Conservation (phyloP, 1,284 basidiomycete genomes). For the Boletellus deceptivus region DNA sequence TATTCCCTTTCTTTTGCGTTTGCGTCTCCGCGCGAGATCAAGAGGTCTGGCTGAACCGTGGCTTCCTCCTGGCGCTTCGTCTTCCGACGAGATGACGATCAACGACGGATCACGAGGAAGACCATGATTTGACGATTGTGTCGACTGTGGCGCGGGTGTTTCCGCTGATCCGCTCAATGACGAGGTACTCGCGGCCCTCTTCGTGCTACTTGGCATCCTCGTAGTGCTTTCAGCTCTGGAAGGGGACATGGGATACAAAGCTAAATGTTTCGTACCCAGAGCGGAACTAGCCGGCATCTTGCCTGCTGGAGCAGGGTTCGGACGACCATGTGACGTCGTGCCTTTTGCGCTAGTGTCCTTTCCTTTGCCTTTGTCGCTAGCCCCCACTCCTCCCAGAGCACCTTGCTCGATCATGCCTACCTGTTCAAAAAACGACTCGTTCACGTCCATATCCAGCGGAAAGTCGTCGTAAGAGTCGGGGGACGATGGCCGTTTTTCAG, state of each 20-base stretch:
- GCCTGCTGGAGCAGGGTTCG: not conserved
- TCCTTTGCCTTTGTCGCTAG: constrained; percentile 13
- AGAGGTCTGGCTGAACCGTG: not conserved
- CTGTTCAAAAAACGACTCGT: constrained; percentile 28
- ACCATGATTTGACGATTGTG: constrained; percentile 16
- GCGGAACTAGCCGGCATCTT: constrained; percentile 4
- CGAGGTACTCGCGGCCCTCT: constrained; percentile 12
- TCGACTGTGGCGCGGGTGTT: constrained; percentile 15
- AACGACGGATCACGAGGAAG: constrained; percentile 26
- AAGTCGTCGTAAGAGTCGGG: constrained; percentile 28
- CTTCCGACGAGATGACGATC: constrained; percentile 24
- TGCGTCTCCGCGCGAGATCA: constrained; percentile 8
- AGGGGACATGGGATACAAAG: constrained; percentile 8
- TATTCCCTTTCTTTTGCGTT: constrained; percentile 4
- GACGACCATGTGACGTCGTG: not conserved
- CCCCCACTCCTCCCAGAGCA: constrained; percentile 12
- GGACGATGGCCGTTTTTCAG: constrained; percentile 8
- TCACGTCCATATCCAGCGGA: constrained; percentile 23
- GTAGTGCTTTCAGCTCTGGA: constrained; percentile 17
- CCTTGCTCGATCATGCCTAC: constrained; percentile 31
- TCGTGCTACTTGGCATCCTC: constrained; percentile 12
- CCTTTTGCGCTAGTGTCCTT: constrained; percentile 9
- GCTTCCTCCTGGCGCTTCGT: constrained; percentile 8
- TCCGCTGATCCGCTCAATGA: constrained; percentile 14
- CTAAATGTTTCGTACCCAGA: constrained; percentile 21